Percentiles rank a stretch among this genome's conserved stretches.
These are phyloP conservation scores for Vanilla planifolia DNA, from an alignment of 106 monocot genomes.

Conservation along the genomic window DNA sequence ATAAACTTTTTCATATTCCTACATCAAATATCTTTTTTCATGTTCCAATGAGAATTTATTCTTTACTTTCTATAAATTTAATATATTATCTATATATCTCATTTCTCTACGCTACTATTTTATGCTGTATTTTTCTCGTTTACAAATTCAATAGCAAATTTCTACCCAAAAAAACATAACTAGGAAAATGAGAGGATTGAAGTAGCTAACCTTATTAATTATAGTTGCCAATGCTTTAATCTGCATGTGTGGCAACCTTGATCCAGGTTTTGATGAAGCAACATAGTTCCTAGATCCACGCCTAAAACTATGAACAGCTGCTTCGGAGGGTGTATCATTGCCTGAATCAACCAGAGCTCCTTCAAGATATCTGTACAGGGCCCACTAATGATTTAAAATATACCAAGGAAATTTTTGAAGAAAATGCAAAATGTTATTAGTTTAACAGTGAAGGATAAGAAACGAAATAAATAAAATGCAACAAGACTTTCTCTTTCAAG, in stretches of 20 bases:
- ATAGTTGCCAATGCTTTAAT: slow-evolving; percentile 34
- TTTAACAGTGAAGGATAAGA: background rate
- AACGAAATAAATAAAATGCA: background rate
- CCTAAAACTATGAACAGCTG: slow-evolving; percentile 5
- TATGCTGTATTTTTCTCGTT: too few relatives aligned
- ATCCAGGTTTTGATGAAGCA: slow-evolving; percentile 61
- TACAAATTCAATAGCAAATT: too few relatives aligned
- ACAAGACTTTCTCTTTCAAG: background rate
- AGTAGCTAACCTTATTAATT: slow-evolving; percentile 33
- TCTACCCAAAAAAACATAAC: too few relatives aligned
- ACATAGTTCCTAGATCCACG: slow-evolving; percentile 45
- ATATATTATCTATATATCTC: too few relatives aligned
- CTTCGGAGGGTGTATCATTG: slow-evolving; percentile 11
- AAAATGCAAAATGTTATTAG: background rate
- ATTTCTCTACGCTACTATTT: too few relatives aligned
- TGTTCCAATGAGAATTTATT: too few relatives aligned
- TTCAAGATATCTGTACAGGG: slow-evolving; percentile 47
- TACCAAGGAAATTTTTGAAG: background rate
- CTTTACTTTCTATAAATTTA: too few relatives aligned
- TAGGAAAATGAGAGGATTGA: background rate
- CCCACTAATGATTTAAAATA: background rate
- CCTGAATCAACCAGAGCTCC: slow-evolving; percentile 56
- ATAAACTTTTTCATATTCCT: too few relatives aligned
- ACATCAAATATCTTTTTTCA: too few relatives aligned
- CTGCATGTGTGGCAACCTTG: slow-evolving; percentile 82